phyloP scores from a whole-genome alignment of 2,329 filamentous ascomycete genomes.

The Phialocephala subalpina region DNA sequence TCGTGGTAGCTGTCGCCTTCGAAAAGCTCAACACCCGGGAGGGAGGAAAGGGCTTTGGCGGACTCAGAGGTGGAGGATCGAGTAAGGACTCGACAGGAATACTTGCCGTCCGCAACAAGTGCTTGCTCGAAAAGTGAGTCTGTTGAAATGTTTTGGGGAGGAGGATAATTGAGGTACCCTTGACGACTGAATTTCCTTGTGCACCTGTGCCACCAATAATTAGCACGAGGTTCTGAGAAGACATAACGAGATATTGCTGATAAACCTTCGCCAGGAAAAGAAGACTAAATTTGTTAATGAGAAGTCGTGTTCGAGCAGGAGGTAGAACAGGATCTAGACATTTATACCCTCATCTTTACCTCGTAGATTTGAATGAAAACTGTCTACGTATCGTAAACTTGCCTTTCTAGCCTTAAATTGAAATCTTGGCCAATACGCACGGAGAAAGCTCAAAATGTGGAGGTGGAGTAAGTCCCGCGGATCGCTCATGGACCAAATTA shows the following conservation, averaged over 20 bases:
- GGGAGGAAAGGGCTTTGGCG: slow-evolving; percentile 30
- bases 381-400: too few species aligned
- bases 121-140: neutral
- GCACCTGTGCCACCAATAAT: neutral
- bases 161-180: neutral
- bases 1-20: slow-evolving; percentile 28
- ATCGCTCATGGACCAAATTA: too few species aligned
- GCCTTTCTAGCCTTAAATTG: too few species aligned
- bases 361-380: too few species aligned
- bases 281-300: neutral
- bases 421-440: too few species aligned
- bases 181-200: neutral
- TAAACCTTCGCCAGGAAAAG: neutral
- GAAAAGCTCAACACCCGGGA: slow-evolving; percentile 32
- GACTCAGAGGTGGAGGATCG: slow-evolving; percentile 18
- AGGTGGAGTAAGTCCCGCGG: too few species aligned
- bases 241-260: neutral
- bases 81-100: slow-evolving; percentile 27
- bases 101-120: slow-evolving; percentile 8
- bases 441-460: too few species aligned
- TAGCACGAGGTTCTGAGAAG: neutral
- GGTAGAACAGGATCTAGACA: neutral
- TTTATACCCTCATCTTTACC: too few species aligned
- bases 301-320: neutral
- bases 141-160: neutral